Evolutionary conservation across 2,329 filamentous ascomycete genomes (phyloP), one percentile per base, ranked within the genome.

Genomic region (Epichloe typhina): DNA sequence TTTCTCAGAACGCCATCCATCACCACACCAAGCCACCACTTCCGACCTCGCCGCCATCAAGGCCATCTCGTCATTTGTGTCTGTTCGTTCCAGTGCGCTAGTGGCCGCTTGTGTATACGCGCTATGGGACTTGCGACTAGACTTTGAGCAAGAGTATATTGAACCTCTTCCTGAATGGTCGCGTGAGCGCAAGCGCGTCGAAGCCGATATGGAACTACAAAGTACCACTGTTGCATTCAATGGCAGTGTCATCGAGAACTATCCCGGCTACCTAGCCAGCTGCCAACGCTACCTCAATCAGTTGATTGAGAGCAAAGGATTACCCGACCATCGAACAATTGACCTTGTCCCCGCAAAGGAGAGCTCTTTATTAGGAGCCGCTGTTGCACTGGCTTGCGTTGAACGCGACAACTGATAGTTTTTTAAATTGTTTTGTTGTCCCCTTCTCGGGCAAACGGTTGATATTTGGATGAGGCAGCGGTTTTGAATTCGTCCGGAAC

Each of bases 191-290:
- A 55, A 61, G 9, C 73, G 75, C 37, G 69, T 76, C 0, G 78
- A 81, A 56, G 67, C 67, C 15, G 79, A 80, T 55, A 69, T 68
- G 2, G 64, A 69, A 42, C 61, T 75, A 7, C 61, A 62, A 36
- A 67, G 69, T 51, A 81, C 78, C 3, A 74, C 77, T 2, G 79
- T 91, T n/a, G 84, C 84, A 3, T 90, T 84, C 66, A 89, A 88
- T 61, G 86, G 86, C 43, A 85, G 82, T 31, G 84, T 91, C 47
- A 82, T 90, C 48, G 85, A 90, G 66, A 82, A 83, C 58, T 91
- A 90, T 61, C 85, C 86, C 0, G 70, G 72, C 7, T 91, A 88
- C 64, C 70, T 76, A 21, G 66, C 65, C 35, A 72, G 69, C 41
- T 83, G 82, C 59, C 85, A 90, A 63, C 62, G 62, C 5, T 80